phyloP scores from a whole-genome alignment of 1,139 yeast genomes.

The Zhuliangozyma parablackwelliae region DNA sequence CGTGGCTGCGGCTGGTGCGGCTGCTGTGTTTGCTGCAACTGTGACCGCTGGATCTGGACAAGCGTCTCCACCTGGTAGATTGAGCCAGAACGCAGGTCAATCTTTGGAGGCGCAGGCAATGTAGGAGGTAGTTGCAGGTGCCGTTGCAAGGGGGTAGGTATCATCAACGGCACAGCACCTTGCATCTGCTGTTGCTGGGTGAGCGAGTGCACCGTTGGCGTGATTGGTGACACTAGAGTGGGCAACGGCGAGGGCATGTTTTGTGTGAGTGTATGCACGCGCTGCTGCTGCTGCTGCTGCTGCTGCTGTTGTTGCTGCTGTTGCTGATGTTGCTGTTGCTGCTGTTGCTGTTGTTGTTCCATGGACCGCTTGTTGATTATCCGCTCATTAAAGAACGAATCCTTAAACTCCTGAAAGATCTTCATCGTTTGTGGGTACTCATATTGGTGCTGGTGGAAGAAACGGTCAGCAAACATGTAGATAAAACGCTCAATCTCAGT shows the following conservation, averaged over 20 bases:
- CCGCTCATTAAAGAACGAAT: slow-evolving; percentile 48
- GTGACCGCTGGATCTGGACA: too few relatives aligned
- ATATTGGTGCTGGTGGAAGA: slow-evolving; percentile 40
- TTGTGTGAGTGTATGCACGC: neutral
- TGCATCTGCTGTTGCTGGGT: slow-evolving; percentile 1
- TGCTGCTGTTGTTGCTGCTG: slow-evolving; percentile 14
- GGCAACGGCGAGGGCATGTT: slow-evolving; percentile 4
- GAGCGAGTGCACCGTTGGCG: slow-evolving; percentile 6
- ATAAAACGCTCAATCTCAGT: slow-evolving; percentile 46
- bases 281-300: slow-evolving; percentile 6
- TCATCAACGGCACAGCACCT: too few relatives aligned
- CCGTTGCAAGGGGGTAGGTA: too few relatives aligned
- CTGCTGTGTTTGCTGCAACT: neutral
- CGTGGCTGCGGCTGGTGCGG: slow-evolving; percentile 5
- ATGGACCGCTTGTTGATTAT: slow-evolving; percentile 30
- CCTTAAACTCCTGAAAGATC: slow-evolving; percentile 48
- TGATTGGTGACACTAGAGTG: neutral
- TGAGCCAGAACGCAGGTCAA: too few relatives aligned
- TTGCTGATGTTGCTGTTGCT: slow-evolving; percentile 6
- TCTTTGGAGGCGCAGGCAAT: too few relatives aligned
- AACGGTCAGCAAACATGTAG: slow-evolving; percentile 45
- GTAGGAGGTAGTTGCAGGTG: too few relatives aligned
- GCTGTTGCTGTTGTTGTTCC: slow-evolving; percentile 16
- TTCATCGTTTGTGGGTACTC: slow-evolving; percentile 48
- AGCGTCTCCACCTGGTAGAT: too few relatives aligned